phyloP scores from a whole-genome alignment of 2,329 filamentous ascomycete species.

The Nemania sp. region DNA sequence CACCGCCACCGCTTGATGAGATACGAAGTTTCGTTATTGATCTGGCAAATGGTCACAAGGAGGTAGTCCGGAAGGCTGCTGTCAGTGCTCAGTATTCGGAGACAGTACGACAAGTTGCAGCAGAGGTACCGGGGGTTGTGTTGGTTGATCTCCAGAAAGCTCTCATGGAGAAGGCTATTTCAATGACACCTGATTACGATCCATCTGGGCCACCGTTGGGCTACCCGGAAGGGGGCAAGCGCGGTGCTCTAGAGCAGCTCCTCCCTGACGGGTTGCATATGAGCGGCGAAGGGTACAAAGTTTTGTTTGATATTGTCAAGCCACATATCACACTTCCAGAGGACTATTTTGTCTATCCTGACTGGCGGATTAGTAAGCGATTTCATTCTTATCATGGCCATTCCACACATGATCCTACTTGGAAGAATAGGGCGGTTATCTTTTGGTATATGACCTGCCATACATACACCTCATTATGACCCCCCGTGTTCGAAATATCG shows the following conservation, averaged over 20 bases:
- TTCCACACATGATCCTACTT: background rate
- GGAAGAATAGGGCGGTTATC: background rate
- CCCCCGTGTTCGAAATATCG: background rate
- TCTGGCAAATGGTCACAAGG: slow-evolving; percentile 49
- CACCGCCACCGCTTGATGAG: slow-evolving; percentile 82
- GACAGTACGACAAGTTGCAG: slow-evolving; percentile 67
- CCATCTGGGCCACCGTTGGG: slow-evolving; percentile 51
- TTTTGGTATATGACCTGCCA: background rate
- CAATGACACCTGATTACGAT: slow-evolving; percentile 60
- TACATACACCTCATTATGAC: background rate
- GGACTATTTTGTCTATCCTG: slow-evolving; percentile 49
- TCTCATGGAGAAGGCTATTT: slow-evolving; percentile 71
- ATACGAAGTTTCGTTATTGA: slow-evolving; percentile 61
- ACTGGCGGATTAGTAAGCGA: slow-evolving; percentile 47
- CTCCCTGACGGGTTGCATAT: slow-evolving; percentile 64
- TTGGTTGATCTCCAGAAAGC: slow-evolving; percentile 80
- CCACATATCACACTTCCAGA: slow-evolving; percentile 50
- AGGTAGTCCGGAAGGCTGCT: slow-evolving; percentile 49
- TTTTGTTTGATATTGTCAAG: slow-evolving; percentile 49
- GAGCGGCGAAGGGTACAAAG: slow-evolving; percentile 55
- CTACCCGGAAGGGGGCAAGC: slow-evolving; percentile 52
- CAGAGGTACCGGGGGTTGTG: slow-evolving; percentile 65
- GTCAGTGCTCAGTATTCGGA: slow-evolving; percentile 61
- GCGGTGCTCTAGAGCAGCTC: slow-evolving; percentile 54
- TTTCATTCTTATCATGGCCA: background rate